Base-by-base conservation (phyloP, 106 monocot genomes). In the Iris macrosiphon region DNA sequence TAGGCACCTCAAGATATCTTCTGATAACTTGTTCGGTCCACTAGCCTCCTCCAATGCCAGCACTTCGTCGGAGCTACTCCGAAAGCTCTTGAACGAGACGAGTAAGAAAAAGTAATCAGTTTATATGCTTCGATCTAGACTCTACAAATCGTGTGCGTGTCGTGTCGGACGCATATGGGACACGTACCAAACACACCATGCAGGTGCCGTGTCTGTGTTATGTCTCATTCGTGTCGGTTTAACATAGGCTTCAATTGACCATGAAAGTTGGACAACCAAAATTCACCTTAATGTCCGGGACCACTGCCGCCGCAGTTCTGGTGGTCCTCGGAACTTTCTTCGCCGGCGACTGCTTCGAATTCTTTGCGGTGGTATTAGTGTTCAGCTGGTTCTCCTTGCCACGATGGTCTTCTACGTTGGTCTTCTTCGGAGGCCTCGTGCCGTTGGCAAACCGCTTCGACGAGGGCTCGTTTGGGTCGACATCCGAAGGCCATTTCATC, bases 301-400 rank as follows among this genome's bases (percentile, higher is more conserved):
- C n/a, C n/a, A n/a, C n/a, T n/a, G n/a, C n/a, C n/a, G n/a, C n/a
- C n/a, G n/a, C n/a, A n/a, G n/a, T n/a, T n/a, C n/a, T n/a, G n/a
- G n/a, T n/a, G n/a, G n/a, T n/a, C n/a, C n/a, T n/a, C n/a, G n/a
- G n/a, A n/a, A n/a, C n/a, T n/a, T n/a, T n/a, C n/a, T n/a, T n/a
- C n/a, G n/a, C n/a, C n/a, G n/a, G n/a, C n/a, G n/a, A n/a, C 48
- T 62, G 79, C 49, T 48, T 78, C 9, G 14, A 32, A 56, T 52
- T 82, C 49, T 53, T 64, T n/a, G n/a, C n/a, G 17, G 43, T 32
- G 7, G 69, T 57, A 43, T 67, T 70, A 26, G 62, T 32, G 55
- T 56, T 75, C 23, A 51, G 52, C 20, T 77, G 71, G 40, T 82
- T 88, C 61, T 88, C 82, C 49, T 88, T 82, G 20, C 82, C 72